Evolutionary conservation across 192 early-diverging fungal species (phyloP).

Genomic region (Mortierella antarctica): DNA sequence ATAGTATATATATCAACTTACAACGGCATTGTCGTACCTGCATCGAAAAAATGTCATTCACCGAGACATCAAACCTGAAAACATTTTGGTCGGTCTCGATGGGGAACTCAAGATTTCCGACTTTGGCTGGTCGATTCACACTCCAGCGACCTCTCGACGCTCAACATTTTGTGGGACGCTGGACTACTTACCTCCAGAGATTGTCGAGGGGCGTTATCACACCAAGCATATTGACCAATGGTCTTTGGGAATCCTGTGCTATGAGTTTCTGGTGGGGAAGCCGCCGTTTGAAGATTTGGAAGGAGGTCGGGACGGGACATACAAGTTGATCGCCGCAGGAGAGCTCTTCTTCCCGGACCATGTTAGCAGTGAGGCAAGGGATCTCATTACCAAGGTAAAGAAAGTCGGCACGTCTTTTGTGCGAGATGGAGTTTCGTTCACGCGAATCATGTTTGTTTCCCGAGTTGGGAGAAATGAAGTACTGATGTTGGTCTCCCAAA

Average conservation of each 20-base stretch:
- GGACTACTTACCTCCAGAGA: conserved; percentile 97
- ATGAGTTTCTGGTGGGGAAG: conserved; percentile 92
- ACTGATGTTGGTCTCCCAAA: neutral
- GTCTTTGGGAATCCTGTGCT: conserved; percentile 92
- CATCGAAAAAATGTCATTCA: conserved; percentile 95
- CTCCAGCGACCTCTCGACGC: conserved; percentile 76
- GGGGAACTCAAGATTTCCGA: conserved; percentile 96
- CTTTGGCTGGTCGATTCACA: conserved; percentile 97
- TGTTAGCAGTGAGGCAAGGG: conserved; percentile 82
- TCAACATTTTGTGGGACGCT: conserved; percentile 93
- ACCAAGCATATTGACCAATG: conserved; percentile 88
- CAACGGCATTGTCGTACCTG: conserved; percentile 85
- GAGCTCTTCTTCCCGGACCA: conserved; percentile 84
- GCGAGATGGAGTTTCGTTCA: neutral
- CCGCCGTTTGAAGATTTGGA: conserved; percentile 87
- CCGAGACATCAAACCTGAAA: conserved; percentile 97
- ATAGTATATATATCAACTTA: conserved; percentile 91
- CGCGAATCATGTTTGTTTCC: neutral
- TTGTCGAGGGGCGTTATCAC: conserved; percentile 89
- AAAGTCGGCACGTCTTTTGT: neutral
- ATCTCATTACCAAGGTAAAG: conserved; percentile 83
- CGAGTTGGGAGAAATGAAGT: neutral
- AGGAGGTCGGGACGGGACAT: conserved; percentile 74
- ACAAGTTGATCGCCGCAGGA: conserved; percentile 83
- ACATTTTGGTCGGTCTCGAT: conserved; percentile 84